Evolutionary conservation across 1,284 basidiomycete genomes (phyloP), one percentile per base, ranked within the genome.

Genomic region (Cutaneotrichosporon sp.): DNA sequence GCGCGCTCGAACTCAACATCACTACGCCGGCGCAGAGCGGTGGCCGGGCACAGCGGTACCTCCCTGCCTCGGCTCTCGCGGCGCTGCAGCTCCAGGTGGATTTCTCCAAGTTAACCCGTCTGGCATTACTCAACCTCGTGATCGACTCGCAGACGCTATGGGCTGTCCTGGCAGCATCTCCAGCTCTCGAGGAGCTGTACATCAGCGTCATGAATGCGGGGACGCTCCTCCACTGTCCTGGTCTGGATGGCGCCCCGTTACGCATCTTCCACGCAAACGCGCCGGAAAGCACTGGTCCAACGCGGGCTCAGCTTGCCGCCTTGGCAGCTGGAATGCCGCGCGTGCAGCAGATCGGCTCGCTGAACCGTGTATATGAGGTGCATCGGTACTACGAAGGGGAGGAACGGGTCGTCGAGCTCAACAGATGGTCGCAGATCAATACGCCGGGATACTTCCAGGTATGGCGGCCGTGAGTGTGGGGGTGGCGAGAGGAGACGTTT

Each of bases 361-460:
- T 60, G 19, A 74, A 70, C 41, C 63, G 68, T 48, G 69, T 75
- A 9, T 72, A 70, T 39, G 68, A 72, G 50, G 65, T 74, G 9
- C 57, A 59, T 22, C 52, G 71, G 35, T 52, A 60, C 22, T 57
- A 41, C 27, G 63, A 64, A n/a, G 61, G 56, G 1, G 64, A 63
- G 1, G 50, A 60, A 27, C 19, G 49, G 2, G 52, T 61, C 9
- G 65, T 69, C 14, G 65, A 70, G 42, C 58, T 72, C 12, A 55
- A 49, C 41, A 57, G 68, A 27, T 71, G 68, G 66, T 50, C 50
- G 3, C 61, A 55, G 42, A 64, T 64, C 9, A 42, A 38, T 22
- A 68, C 66, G 3, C 71, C 73, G 1, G 66, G 64, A 0, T 73
- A 74, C 59, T 74, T 75, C 52, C 65, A 68, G 46, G 64, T 72